phyloP scores from a whole-genome alignment of 306 rosid genomes.

The Rubus idaeus region DNA sequence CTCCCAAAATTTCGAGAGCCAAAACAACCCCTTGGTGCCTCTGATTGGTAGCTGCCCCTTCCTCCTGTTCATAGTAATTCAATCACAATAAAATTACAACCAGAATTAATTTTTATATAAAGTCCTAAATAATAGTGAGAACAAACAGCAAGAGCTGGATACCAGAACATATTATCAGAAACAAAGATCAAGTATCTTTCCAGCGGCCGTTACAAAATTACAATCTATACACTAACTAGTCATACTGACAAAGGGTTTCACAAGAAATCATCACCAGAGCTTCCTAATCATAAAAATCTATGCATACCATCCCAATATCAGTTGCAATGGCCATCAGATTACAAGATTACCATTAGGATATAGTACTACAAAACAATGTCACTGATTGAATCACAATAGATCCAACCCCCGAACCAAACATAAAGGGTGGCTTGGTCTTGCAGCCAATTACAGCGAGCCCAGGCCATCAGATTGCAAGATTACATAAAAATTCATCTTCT shows the following conservation, averaged over 20 bases:
- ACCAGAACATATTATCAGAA: slow-evolving; percentile 2
- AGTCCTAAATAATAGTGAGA: background rate
- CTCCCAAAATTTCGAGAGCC: slow-evolving; percentile 53
- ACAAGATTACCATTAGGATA: too few relatives aligned
- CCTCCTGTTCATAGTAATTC: slow-evolving; percentile 62
- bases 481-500: too few relatives aligned
- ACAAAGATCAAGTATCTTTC: background rate
- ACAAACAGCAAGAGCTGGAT: background rate
- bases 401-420: background rate
- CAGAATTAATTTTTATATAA: background rate
- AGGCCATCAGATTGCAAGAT: too few relatives aligned
- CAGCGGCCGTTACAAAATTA: background rate
- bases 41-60: slow-evolving; percentile 70
- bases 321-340: background rate
- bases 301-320: background rate
- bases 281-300: background rate
- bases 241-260: background rate
- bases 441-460: slow-evolving; percentile 2
- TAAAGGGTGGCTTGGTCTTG: background rate
- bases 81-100: background rate
- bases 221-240: background rate
- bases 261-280: background rate
- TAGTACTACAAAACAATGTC: background rate
- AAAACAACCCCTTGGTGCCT: slow-evolving; percentile 66
- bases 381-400: background rate